Percentiles rank a stretch among this genome's conserved stretches.
phyloP scores from a whole-genome alignment of 176 grass and related monocot species.

The Tuctoria greenei region DNA sequence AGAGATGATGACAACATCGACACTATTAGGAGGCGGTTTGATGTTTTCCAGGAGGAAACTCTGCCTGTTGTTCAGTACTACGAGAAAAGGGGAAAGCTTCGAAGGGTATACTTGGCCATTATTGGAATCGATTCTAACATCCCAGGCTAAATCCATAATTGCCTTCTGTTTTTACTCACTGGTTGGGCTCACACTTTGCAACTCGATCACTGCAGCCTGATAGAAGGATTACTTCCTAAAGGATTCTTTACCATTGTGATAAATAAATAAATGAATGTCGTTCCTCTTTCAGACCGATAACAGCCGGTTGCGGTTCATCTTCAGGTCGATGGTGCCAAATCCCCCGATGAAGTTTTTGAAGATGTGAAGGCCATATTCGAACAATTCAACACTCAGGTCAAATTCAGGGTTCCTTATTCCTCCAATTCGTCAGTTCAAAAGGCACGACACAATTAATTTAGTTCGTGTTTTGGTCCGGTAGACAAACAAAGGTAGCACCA shows the following conservation, averaged over 20 bases:
- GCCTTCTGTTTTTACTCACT: background rate
- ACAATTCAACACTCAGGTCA: conserved; percentile 32
- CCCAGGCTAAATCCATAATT: background rate
- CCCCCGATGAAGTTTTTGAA: conserved; percentile 50
- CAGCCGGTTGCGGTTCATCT: background rate
- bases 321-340: conserved; percentile 55
- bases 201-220: background rate
- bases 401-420: background rate
- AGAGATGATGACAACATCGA: conserved; percentile 61
- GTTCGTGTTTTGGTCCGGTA: background rate
- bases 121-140: background rate
- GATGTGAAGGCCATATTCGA: conserved; percentile 55
- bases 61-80: conserved; percentile 58
- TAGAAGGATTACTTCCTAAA: too few relatives aligned
- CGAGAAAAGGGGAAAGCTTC: conserved; percentile 44
- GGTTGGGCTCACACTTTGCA: background rate
- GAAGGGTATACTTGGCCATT: conserved; percentile 30
- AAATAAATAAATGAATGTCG: background rate
- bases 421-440: background rate
- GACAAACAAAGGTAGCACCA: background rate
- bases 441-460: background rate
- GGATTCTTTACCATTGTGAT: too few relatives aligned
- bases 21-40: conserved; percentile 42
- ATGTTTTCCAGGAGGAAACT: conserved; percentile 51
- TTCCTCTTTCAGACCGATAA: background rate